phyloP scores from a whole-genome alignment of 2,329 filamentous ascomycete genomes.

The Coniochaeta sp. region DNA sequence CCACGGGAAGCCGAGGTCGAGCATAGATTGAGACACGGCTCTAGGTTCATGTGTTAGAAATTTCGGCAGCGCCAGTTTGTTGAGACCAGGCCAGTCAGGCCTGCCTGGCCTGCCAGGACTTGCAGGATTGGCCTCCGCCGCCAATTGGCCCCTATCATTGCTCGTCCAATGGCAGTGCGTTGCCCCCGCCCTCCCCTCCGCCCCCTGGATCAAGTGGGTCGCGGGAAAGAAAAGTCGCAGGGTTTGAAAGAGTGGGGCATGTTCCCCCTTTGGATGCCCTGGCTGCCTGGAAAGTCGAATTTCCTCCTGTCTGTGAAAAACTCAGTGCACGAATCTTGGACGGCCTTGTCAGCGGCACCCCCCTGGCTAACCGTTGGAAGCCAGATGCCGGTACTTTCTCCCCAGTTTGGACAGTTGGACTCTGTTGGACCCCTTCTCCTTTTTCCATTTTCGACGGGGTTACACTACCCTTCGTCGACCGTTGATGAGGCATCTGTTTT shows the following conservation, averaged over 20 bases:
- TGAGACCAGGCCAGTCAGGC: too few relatives aligned
- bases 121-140: neutral
- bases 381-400: neutral
- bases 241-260: neutral
- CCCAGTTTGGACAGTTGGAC: neutral
- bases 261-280: too few relatives aligned
- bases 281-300: neutral
- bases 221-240: neutral
- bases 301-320: neutral
- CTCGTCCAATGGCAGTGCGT: neutral
- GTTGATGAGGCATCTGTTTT: neutral
- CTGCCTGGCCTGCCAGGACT: too few relatives aligned
- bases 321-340: neutral
- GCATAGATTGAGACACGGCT: neutral
- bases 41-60: neutral
- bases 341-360: neutral
- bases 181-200: neutral
- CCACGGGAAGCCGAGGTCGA: neutral
- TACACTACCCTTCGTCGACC: neutral
- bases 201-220: neutral
- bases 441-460: neutral
- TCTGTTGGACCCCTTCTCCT: neutral
- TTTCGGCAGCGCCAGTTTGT: neutral
- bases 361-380: neutral
- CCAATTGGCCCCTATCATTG: neutral